A percentile compares a stretch with the other conserved stretches of the same genome.
These are phyloP conservation scores for Chytridium lagenaria DNA, from an alignment of 371 early-diverging fungal species.

Conservation along the genomic window DNA sequence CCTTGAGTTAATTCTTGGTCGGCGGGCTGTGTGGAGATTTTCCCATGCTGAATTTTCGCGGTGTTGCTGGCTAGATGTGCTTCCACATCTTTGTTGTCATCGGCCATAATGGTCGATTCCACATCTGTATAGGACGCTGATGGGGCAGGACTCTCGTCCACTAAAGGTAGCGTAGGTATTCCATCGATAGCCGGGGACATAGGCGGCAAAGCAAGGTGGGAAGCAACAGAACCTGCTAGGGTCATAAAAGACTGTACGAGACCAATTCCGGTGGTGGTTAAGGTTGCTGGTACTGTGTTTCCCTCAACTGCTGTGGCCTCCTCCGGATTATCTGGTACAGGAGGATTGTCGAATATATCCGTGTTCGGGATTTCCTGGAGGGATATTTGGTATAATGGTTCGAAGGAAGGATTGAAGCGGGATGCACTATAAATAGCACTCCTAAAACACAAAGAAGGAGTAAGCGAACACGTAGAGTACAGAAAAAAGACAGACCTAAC, in stretches of 20 bases:
- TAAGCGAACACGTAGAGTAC: too few relatives aligned
- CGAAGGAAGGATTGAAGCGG: not conserved
- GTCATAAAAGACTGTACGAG: not conserved
- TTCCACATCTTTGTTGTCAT: too few relatives aligned
- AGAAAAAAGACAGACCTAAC: not conserved
- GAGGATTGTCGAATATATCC: too few relatives aligned
- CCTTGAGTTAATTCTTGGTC: too few relatives aligned
- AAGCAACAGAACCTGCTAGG: slow-evolving; percentile 1
- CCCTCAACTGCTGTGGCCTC: not conserved
- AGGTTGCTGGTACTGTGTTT: not conserved
- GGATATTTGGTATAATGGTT: not conserved
- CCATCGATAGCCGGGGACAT: not conserved
- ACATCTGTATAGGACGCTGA: too few relatives aligned
- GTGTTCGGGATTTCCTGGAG: not conserved
- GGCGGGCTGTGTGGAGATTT: too few relatives aligned
- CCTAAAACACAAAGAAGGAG: not conserved
- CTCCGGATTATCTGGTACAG: slow-evolving; percentile 2
- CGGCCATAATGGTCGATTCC: too few relatives aligned
- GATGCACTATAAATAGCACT: slow-evolving; percentile 9
- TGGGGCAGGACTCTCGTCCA: too few relatives aligned
- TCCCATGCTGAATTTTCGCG: too few relatives aligned
- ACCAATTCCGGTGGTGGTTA: not conserved
- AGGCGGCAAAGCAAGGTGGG: slow-evolving; percentile 3
- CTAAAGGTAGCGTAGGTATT: too few relatives aligned
- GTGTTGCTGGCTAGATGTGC: too few relatives aligned